Evolutionary conservation across 495 filamentous ascomycete species (phyloP).

Genomic region (Thozetella sp.): DNA sequence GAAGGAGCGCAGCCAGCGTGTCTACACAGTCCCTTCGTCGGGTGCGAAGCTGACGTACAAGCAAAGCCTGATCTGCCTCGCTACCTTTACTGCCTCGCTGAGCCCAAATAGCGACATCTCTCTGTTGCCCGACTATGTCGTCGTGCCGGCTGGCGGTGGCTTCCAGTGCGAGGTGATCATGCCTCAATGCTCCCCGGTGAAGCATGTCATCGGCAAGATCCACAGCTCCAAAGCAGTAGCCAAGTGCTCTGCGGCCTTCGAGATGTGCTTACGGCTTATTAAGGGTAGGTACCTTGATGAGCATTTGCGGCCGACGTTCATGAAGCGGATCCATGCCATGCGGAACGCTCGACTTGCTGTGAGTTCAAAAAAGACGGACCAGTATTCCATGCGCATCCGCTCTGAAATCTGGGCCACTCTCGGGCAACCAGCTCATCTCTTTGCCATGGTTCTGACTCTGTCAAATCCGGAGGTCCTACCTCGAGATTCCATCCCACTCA

Average conservation of each 20-base stretch:
- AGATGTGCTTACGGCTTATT: conserved; percentile 73
- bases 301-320: conserved; percentile 71
- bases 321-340: conserved; percentile 78
- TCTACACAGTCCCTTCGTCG: conserved; percentile 65
- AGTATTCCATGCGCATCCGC: conserved; percentile 80
- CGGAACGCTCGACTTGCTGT: conserved; percentile 88
- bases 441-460: conserved; percentile 65
- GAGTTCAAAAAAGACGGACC: conserved; percentile 69
- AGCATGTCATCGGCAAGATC: conserved; percentile 60
- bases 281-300: conserved; percentile 70
- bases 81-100: conserved; percentile 52
- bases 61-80: conserved; percentile 67
- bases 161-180: conserved; percentile 83
- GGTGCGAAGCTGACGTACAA: conserved; percentile 82
- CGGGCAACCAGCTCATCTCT: conserved; percentile 59
- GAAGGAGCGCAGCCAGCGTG: conserved; percentile 55
- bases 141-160: conserved; percentile 54
- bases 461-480: conserved; percentile 57
- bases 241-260: conserved; percentile 91
- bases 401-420: conserved; percentile 69
- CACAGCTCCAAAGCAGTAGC: conserved; percentile 70
- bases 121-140: conserved; percentile 63
- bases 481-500: conserved; percentile 62
- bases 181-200: conserved; percentile 75
- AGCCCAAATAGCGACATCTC: conserved; percentile 61